Evolutionary conservation across 495 filamentous ascomycete genomes (phyloP).

Genomic region (Podospora australis): DNA sequence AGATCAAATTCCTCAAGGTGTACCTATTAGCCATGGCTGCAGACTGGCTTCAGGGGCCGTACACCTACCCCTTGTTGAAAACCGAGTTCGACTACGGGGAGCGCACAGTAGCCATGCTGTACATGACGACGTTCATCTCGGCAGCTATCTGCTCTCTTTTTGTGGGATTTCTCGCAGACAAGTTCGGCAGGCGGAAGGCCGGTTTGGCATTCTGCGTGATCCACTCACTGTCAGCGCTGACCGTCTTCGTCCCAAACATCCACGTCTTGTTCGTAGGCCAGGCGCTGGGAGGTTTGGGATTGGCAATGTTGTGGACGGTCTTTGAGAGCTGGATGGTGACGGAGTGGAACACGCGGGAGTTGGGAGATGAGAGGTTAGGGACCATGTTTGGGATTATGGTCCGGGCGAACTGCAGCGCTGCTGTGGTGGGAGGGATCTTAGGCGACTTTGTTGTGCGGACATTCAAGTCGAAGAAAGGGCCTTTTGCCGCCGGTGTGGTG

Average conservation of each 20-base stretch:
- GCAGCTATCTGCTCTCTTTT: neutral
- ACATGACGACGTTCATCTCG: neutral
- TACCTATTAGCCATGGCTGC: neutral
- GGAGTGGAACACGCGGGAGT: neutral
- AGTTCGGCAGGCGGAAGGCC: neutral
- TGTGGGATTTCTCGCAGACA: neutral
- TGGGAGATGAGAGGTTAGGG: neutral
- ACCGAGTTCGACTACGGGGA: neutral
- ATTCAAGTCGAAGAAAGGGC: neutral
- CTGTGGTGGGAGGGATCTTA: neutral
- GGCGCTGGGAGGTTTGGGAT: neutral
- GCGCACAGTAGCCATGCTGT: neutral
- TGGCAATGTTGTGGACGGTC: neutral
- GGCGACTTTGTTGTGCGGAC: neutral
- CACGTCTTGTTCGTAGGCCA: neutral
- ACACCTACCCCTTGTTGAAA: neutral
- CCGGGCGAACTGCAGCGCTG: neutral
- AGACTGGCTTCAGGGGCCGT: neutral
- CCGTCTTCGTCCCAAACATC: neutral
- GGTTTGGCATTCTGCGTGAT: neutral
- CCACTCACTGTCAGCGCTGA: neutral
- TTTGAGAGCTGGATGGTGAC: constrained; percentile 1
- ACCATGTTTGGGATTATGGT: neutral
- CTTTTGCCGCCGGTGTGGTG: neutral
- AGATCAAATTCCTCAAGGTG: constrained; percentile 1